These are phyloP conservation scores for Dactylellina haptotyla DNA, from an alignment of 2,329 filamentous ascomycete species.

Conservation along the genomic window DNA sequence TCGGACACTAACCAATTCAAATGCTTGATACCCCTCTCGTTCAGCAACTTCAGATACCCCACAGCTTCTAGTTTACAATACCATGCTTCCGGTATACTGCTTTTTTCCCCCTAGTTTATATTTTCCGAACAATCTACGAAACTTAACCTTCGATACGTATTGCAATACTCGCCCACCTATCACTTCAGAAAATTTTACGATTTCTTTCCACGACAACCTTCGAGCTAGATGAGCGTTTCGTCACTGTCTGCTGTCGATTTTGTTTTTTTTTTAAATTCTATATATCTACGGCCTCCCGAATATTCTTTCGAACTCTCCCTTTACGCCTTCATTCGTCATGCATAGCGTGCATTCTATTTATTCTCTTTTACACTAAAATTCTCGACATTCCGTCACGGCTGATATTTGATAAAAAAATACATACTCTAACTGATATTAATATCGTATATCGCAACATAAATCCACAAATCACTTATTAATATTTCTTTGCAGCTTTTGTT, in stretches of 20 bases:
- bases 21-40: neutral
- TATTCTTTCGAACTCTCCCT: conserved; percentile 17
- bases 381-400: neutral
- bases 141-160: too few relatives aligned
- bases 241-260: conserved; percentile 30
- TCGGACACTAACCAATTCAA: conserved; percentile 31
- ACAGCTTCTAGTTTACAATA: neutral
- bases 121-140: too few relatives aligned
- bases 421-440: conserved; percentile 1
- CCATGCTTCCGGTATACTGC: neutral
- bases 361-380: neutral
- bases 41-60: neutral
- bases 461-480: conserved; percentile 13
- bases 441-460: conserved; percentile 32
- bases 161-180: too few relatives aligned
- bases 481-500: conserved; percentile 6
- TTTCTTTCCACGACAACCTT: conserved; percentile 28
- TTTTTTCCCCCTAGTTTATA: neutral
- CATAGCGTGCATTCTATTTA: conserved; percentile 34
- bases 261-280: conserved; percentile 27
- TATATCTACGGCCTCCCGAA: conserved; percentile 10
- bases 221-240: conserved; percentile 31
- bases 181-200: too few relatives aligned
- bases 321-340: conserved; percentile 5
- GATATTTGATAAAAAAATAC: neutral